Base-by-base conservation (phyloP, 2,329 filamentous ascomycete species). In the Alternaria infectoria region DNA sequence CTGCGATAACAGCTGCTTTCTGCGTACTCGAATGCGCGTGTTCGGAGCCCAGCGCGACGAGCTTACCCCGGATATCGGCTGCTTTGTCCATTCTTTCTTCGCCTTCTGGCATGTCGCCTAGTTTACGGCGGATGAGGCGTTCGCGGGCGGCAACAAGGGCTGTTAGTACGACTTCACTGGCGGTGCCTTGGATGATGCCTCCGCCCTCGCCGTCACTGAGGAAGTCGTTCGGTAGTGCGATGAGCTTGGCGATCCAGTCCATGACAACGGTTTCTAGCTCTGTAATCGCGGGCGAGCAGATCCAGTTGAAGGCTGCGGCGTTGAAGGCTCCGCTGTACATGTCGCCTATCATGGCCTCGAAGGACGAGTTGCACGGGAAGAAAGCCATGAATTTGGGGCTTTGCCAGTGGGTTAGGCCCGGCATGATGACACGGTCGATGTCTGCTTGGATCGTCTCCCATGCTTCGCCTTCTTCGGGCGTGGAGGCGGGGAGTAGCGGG, bases 281-380 rank as follows among this genome's bases (percentile, higher is more conserved):
- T 0, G 95, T 98, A 17, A 96, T 90, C 7, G 92, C 93, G 1
- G 95, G 95, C 6, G 90, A 93, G 81, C 95, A 97, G 68, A 97
- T 89, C 95, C 95, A 98, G 81, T 98, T 98, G 85, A 98, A 98
- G 43, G 93, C 93, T 1, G 95, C 93, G 15, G 92, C 92, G 12
- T 90, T 96, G 81, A 97, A 94, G 7, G 93, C 91, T 6, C 92
- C 90, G 46, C 89, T 93, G 84, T 97, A 98, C 83, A 98, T 89
- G 81, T 98, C 95, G 19, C 93, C 95, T 11, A 98, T 86, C 79
- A 97, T 95, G 26, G 90, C 88, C 0, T 95, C 93, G 77, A 91
- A 97, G 36, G 91, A 92, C 57, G 90, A 89, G 23, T 88, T 89
- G 54, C 93, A 93, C 1, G 95, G 92, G 81, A 96, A 98, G 85